These are phyloP conservation scores for Trypanosoma cruzi DNA, from an alignment of 208 protist genomes.

Conservation along the genomic window DNA sequence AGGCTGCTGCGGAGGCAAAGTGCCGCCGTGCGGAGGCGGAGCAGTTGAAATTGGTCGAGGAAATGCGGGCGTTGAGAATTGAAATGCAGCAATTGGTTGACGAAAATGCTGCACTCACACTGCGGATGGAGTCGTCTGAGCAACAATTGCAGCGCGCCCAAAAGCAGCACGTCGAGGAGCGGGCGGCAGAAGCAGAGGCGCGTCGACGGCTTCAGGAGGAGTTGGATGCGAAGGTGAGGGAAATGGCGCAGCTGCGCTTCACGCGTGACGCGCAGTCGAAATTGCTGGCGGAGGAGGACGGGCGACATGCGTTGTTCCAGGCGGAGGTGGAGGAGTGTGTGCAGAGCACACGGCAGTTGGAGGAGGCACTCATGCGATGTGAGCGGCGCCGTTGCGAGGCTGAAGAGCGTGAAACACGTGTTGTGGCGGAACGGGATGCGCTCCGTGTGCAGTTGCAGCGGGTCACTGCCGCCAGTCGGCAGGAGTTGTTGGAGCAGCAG, in stretches of 20 bases:
- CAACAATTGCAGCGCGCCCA: slow-evolving; percentile 12
- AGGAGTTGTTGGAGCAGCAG: slow-evolving; percentile 69
- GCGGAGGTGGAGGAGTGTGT: slow-evolving; percentile 49
- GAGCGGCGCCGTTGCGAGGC: slow-evolving; percentile 32
- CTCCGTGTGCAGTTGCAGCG: slow-evolving; percentile 27
- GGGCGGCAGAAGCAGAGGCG: not conserved
- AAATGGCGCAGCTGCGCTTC: slow-evolving; percentile 1
- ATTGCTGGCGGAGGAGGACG: slow-evolving; percentile 4
- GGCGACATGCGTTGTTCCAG: not conserved
- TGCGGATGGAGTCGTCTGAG: slow-evolving; percentile 10
- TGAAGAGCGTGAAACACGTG: slow-evolving; percentile 18
- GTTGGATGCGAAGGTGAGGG: not conserved
- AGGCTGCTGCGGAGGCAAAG: not conserved
- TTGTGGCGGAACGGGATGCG: slow-evolving; percentile 2
- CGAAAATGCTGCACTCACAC: slow-evolving; percentile 8
- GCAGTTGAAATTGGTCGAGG: not conserved
- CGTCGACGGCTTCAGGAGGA: slow-evolving; percentile 1
- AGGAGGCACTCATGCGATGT: slow-evolving; percentile 33
- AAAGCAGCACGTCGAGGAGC: slow-evolving; percentile 11
- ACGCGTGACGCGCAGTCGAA: not conserved
- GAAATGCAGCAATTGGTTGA: slow-evolving; percentile 16
- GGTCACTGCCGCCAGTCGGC: slow-evolving; percentile 25
- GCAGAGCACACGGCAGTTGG: slow-evolving; percentile 40
- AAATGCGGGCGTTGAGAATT: slow-evolving; percentile 8
- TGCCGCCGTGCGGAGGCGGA: not conserved